These are phyloP conservation scores for Penicillium macrosclerotiorum DNA, from an alignment of 495 filamentous ascomycete genomes.

Conservation along the genomic window DNA sequence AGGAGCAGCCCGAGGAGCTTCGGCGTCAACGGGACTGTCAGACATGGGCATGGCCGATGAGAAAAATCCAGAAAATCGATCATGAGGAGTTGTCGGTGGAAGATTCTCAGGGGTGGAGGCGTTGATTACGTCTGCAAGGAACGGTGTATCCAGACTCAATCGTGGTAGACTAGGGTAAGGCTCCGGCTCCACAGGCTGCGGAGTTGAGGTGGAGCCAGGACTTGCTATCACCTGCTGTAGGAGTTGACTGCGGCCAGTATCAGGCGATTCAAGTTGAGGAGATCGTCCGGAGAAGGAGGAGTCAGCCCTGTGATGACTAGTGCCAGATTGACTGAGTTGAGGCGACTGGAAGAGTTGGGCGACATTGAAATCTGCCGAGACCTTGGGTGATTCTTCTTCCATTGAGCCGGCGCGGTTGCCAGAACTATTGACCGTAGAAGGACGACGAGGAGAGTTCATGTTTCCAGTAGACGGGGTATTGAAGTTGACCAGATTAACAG, in stretches of 20 bases:
- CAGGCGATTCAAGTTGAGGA: constrained; percentile 14
- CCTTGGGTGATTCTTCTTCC: constrained; percentile 61
- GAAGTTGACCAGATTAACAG: constrained; percentile 51
- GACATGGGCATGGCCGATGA: constrained; percentile 83
- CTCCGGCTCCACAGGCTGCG: constrained; percentile 20
- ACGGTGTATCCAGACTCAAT: constrained; percentile 45
- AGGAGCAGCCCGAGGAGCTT: constrained; percentile 17
- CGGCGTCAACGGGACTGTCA: constrained; percentile 46
- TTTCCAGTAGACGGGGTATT: constrained; percentile 48
- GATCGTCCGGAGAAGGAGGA: constrained; percentile 31
- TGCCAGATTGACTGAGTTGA: constrained; percentile 27
- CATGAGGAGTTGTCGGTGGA: constrained; percentile 27
- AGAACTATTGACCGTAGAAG: constrained; percentile 44
- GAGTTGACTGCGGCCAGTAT: constrained; percentile 25
- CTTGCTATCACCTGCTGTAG: constrained; percentile 31
- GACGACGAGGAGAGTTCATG: constrained; percentile 40
- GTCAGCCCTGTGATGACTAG: constrained; percentile 32
- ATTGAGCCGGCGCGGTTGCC: constrained; percentile 58
- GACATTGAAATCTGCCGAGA: constrained; percentile 49
- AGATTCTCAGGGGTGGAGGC: constrained; percentile 22
- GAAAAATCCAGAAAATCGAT: constrained; percentile 66
- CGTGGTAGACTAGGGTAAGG: constrained; percentile 39
- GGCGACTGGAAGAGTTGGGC: constrained; percentile 38
- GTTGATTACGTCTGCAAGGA: constrained; percentile 37
- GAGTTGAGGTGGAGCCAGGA: constrained; percentile 2